phyloP scores from a whole-genome alignment of 805 yeast species.

The Kuraishia cidri region DNA sequence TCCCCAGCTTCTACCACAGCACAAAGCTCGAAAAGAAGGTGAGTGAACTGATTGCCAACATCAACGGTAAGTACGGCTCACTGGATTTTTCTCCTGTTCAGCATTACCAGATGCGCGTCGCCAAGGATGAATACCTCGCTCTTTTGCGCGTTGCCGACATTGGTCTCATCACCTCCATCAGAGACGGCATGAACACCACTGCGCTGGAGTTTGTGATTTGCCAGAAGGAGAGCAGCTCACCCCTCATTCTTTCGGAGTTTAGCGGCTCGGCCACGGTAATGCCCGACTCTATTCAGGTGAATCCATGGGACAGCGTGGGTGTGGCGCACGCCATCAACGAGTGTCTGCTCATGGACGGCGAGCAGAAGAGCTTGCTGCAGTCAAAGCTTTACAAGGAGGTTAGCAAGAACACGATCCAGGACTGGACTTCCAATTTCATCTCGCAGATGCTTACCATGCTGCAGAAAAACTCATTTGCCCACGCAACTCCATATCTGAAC shows the following conservation, averaged over 20 bases:
- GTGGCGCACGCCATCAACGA: slow-evolving; percentile 78
- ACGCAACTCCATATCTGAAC: slow-evolving; percentile 77
- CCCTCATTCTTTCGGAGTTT: slow-evolving; percentile 85
- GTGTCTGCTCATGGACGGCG: slow-evolving; percentile 46
- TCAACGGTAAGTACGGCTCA: slow-evolving; percentile 79
- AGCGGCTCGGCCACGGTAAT: slow-evolving; percentile 78
- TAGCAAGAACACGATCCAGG: slow-evolving; percentile 62
- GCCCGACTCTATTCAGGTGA: slow-evolving; percentile 70
- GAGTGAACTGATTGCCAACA: slow-evolving; percentile 69
- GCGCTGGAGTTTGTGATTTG: slow-evolving; percentile 88
- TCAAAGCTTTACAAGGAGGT: slow-evolving; percentile 54
- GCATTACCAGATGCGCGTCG: slow-evolving; percentile 86
- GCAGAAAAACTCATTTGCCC: slow-evolving; percentile 30
- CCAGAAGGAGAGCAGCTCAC: slow-evolving; percentile 63
- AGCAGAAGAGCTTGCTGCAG: slow-evolving; percentile 36
- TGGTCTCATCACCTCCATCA: slow-evolving; percentile 78
- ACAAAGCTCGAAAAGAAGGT: slow-evolving; percentile 73
- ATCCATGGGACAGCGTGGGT: slow-evolving; percentile 96
- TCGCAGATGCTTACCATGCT: slow-evolving; percentile 19
- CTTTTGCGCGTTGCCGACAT: slow-evolving; percentile 83
- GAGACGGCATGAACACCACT: slow-evolving; percentile 97
- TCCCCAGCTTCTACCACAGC: slow-evolving; percentile 59
- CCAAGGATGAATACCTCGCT: slow-evolving; percentile 83
- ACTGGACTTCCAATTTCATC: slow-evolving; percentile 59
- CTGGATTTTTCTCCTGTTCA: slow-evolving; percentile 82